These are phyloP conservation scores for Lecanicillium sp. DNA, from an alignment of 2,329 filamentous ascomycete species.

Conservation along the genomic window DNA sequence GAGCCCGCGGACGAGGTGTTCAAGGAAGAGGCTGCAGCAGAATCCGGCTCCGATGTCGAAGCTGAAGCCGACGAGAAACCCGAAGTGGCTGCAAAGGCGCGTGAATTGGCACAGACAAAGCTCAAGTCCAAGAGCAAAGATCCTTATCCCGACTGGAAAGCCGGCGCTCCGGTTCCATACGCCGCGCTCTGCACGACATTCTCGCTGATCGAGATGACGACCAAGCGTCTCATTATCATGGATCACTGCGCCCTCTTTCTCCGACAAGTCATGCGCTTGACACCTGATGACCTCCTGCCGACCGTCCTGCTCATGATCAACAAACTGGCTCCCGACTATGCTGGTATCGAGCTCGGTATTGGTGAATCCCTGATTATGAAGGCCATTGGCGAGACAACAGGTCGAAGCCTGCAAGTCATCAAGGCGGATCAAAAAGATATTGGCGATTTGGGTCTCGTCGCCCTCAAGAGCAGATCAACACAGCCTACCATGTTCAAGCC, in stretches of 20 bases:
- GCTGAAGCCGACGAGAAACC: conserved; percentile 57
- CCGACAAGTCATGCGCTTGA: conserved; percentile 87
- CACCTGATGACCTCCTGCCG: conserved; percentile 78
- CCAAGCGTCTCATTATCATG: conserved; percentile 81
- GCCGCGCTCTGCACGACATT: conserved; percentile 92
- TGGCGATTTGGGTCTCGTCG: conserved; percentile 88
- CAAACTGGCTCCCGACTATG: conserved; percentile 93
- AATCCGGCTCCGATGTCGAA: conserved; percentile 36
- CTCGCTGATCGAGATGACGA: conserved; percentile 89
- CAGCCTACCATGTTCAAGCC: conserved; percentile 99
- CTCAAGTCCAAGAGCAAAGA: conserved; percentile 65
- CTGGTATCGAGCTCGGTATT: conserved; percentile 95
- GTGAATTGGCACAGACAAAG: conserved; percentile 73
- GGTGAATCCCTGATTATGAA: conserved; percentile 99
- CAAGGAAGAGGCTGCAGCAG: conserved; percentile 21
- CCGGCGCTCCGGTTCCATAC: conserved; percentile 84
- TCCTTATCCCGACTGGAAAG: conserved; percentile 92
- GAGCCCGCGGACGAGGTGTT: conserved; percentile 17
- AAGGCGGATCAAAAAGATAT: conserved; percentile 96
- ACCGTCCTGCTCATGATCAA: conserved; percentile 96
- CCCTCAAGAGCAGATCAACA: conserved; percentile 89
- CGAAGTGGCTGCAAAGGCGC: conserved; percentile 64
- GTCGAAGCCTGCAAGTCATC: conserved; percentile 80
- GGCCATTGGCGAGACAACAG: conserved; percentile 90
- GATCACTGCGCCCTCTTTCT: conserved; percentile 88